Conservation (phyloP, 176 grass and related monocot genomes). For the Aegilops longissima region DNA sequence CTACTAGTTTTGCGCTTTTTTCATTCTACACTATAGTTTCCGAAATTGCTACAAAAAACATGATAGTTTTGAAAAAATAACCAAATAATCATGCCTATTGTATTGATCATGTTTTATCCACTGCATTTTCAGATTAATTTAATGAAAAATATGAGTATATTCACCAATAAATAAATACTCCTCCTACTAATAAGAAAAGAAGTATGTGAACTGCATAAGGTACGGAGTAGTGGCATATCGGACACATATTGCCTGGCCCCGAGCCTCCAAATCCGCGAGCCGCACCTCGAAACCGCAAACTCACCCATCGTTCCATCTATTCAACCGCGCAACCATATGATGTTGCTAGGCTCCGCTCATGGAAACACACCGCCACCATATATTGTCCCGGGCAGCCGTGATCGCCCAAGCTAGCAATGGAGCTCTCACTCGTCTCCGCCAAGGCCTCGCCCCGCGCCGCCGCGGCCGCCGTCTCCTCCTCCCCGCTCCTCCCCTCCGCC, state of each 20-base stretch:
- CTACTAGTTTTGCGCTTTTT: too few species aligned
- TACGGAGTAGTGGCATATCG: too few species aligned
- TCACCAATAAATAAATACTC: too few species aligned
- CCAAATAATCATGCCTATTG: too few species aligned
- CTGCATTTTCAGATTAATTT: too few species aligned
- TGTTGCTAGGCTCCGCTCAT: slow-evolving; percentile 1
- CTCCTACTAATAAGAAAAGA: too few species aligned
- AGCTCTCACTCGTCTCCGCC: slow-evolving; percentile 22
- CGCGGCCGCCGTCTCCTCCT: not conserved
- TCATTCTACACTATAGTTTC: too few species aligned
- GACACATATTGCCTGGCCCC: not conserved
- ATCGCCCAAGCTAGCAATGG: slow-evolving; percentile 24
- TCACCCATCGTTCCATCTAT: slow-evolving; percentile 28
- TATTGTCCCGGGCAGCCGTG: not conserved
- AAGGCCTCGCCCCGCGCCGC: not conserved
- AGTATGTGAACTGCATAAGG: too few species aligned
- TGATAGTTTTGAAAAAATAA: too few species aligned
- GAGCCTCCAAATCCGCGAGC: not conserved
- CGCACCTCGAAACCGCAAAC: slow-evolving; percentile 18
- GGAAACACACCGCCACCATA: not conserved
- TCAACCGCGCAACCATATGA: slow-evolving; percentile 17
- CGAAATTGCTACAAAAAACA: too few species aligned
- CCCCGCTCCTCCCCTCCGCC: not conserved
- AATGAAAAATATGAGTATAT: too few species aligned
- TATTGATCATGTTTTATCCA: too few species aligned